Evolutionary conservation across 225 moss, liverwort and hornwort species (phyloP), one percentile per base, ranked within the genome.

Genomic region (Climacium dendroides): DNA sequence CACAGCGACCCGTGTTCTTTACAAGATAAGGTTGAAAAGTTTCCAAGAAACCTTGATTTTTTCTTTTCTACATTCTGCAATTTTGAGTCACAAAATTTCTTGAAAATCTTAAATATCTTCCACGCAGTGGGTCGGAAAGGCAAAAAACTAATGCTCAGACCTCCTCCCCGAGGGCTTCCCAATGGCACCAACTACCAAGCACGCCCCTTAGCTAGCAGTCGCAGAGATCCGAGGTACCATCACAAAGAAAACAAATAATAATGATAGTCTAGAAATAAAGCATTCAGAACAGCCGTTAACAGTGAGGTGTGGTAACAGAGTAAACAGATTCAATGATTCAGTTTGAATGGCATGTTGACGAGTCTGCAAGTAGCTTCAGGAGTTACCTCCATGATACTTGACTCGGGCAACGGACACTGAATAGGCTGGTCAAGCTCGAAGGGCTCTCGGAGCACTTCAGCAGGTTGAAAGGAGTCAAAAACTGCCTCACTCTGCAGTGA

Each of bases 381-480:
- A 63, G 11, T 85, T 89, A 85, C 92, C 89, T 90, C 87, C 82
- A 63, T 70, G 66, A 90, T 80, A 79, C 87, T 90, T 53, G 85
- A 79, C 79, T 89, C 89, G 25, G 87, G 85, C 74, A 60, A 70
- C 34, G 90, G 92, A 35, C 92, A 92, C 74, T 67, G 65, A 63
- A 87, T 55, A 30, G 90, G 85, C 61, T 87, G 87, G 67, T 90
- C 92, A 54, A 85, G 47, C 34, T 92, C 90, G 18, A 76, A 83
- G 85, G 92, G 92, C 87, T 89, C 90, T 53, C 57, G 78, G 30
- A 89, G 82, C 65, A 70, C 72, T 48, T 92, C 90, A 79, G 78
- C 85, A 54, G 88, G 86, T 63, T 79, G 83, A 74, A 90, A 92
- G 41, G 66, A 85, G 87, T 88, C 83, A 28, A 83, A 83, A 52